Evolutionary conservation across 2,329 filamentous ascomycete species (phyloP).

Genomic region (Fonsecaea monophora): DNA sequence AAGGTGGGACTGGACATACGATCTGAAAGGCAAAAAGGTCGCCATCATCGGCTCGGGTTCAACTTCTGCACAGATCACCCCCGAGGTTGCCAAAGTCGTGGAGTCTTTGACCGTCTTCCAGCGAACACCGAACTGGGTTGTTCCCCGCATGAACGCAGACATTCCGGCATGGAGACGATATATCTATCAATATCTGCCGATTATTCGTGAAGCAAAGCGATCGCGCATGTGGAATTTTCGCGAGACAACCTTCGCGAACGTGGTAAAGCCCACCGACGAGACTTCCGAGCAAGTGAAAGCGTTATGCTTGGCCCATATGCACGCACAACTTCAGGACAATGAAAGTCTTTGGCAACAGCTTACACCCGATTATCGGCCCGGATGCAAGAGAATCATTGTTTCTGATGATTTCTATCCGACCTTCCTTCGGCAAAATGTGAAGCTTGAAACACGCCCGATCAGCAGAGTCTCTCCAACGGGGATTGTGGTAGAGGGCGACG

Average conservation of each 20-base stretch:
- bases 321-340: not conserved
- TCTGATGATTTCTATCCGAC: conserved; percentile 63
- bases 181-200: no score
- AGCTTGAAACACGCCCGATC: conserved; percentile 59
- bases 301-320: not conserved
- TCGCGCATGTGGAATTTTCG: no score
- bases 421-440: conserved; percentile 55
- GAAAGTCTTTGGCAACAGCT: conserved; percentile 46
- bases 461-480: conserved; percentile 54
- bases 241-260: no score
- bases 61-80: conserved; percentile 65
- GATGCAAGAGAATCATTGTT: conserved; percentile 54
- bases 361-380: conserved; percentile 60
- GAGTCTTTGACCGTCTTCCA: conserved; percentile 62
- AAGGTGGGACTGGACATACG: conserved; percentile 58
- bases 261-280: no score
- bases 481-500: conserved; percentile 54
- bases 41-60: conserved; percentile 52
- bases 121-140: conserved; percentile 64
- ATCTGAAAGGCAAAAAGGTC: no score
- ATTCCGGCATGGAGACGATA: no score
- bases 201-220: no score
- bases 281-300: no score
- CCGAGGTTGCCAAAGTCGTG: conserved; percentile 60
- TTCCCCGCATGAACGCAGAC: no score